Percentiles rank a stretch among this genome's conserved stretches.
Conservation (phyloP, 2,329 filamentous ascomycete genomes). For the Lachnellula hyalina region DNA sequence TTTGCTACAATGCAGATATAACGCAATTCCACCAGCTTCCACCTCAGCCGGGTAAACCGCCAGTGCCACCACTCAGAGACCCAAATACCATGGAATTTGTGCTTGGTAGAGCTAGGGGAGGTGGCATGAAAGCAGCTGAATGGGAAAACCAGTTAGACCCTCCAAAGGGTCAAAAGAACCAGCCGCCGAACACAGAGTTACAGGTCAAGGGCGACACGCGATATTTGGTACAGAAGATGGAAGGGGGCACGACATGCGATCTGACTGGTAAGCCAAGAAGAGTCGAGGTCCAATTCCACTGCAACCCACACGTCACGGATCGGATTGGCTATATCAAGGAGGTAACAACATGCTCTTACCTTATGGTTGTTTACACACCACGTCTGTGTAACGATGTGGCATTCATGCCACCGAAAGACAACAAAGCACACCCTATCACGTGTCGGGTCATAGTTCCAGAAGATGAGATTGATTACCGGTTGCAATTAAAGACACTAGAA, state of each 20-base stretch:
- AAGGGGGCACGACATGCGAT: conserved; percentile 63
- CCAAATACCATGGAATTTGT: conserved; percentile 57
- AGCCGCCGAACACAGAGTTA: conserved; percentile 40
- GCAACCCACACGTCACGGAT: conserved; percentile 58
- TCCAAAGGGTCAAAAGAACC: conserved; percentile 19
- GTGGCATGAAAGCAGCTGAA: conserved; percentile 31
- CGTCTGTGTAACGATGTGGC: conserved; percentile 71
- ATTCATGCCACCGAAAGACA: conserved; percentile 62
- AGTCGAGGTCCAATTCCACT: conserved; percentile 59
- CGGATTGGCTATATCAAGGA: conserved; percentile 71
- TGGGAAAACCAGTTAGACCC: conserved; percentile 29
- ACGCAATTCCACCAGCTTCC: conserved; percentile 69
- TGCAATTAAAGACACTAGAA: conserved; percentile 36
- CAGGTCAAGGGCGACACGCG: conserved; percentile 61
- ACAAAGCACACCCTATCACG: conserved; percentile 55
- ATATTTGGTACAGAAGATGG: conserved; percentile 64
- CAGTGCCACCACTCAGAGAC: conserved; percentile 63
- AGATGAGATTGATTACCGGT: conserved; percentile 23
- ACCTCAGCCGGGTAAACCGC: conserved; percentile 52
- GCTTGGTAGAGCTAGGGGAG: conserved; percentile 49
- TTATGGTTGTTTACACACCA: conserved; percentile 70
- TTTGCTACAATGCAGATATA: conserved; percentile 66
- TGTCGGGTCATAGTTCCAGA: conserved; percentile 56
- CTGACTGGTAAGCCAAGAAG: conserved; percentile 62
- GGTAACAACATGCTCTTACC: conserved; percentile 63